phyloP scores from a whole-genome alignment of 202 grass and related monocot species.

The Carex arenaria region DNA sequence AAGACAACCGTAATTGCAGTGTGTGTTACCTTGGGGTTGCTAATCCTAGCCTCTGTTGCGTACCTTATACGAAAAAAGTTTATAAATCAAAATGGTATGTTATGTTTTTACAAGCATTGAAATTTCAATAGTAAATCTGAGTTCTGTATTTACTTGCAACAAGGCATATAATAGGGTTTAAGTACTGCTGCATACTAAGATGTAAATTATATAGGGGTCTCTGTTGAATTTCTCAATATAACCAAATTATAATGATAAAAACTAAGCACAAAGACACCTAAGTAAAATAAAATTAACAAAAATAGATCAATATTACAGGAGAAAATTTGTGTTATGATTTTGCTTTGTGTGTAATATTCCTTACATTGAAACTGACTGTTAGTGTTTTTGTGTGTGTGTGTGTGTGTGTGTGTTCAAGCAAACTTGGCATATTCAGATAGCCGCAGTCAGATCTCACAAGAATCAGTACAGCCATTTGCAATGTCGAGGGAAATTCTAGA shows the following conservation, averaged over 20 bases:
- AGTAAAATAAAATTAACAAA: background rate
- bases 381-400: too few species aligned
- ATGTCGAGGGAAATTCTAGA: slow-evolving; percentile 7
- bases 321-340: background rate
- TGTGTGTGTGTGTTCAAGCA: background rate
- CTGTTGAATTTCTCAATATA: background rate
- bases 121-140: background rate
- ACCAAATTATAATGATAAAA: background rate
- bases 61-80: background rate
- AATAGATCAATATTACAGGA: background rate
- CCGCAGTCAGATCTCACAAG: background rate
- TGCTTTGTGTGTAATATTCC: background rate
- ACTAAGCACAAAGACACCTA: background rate
- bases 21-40: background rate
- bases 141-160: background rate
- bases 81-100: background rate
- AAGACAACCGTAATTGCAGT: background rate
- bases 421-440: background rate
- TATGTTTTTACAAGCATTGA: background rate
- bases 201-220: background rate
- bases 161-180: background rate
- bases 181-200: background rate
- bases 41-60: slow-evolving; percentile 3
- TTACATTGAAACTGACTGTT: background rate
- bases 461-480: background rate